Base-by-base conservation (phyloP, 345 rosid genomes). In the Lumnitzera littorea region DNA sequence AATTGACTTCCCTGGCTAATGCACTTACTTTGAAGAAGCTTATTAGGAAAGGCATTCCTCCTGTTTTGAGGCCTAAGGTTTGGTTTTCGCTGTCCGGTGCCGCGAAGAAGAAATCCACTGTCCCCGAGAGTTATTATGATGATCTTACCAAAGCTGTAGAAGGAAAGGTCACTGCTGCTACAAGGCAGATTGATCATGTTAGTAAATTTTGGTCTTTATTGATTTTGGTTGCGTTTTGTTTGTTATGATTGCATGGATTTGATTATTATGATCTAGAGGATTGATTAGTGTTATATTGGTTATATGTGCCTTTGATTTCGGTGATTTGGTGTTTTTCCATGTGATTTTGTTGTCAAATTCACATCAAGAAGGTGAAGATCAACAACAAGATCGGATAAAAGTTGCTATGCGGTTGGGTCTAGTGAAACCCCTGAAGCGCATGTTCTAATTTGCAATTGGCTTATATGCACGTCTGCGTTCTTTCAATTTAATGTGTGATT, bases 51-150 rank as follows among this genome's bases (percentile, higher is more conserved):
- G 99, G 99, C 48, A 95, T 95, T 24, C 98, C 99, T 2, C 99
- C 99, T 6, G 92, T 88, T 46, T 82, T 95, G 20, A 74, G 99
- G 69, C 99, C 98, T 0, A 95, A 91, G 82, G 94, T 95, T 51
- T 95, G 99, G 99, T 91, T 95, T 67, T 86, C 99, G 53, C 81
- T 95, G 23, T 95, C 99, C 1, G 99, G 99, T 62, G 96, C 99
- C 2, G 99, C 99, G 14, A 95, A 91, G 91, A 95, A 95, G 88
- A 95, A 95, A 66, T 91, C 98, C 50, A 91, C 96, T 12, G 99
- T 88, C 36, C 99, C 99, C 2, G 96, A 95, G 27, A 95, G 98
- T 67, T 95, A 95, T 72, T 95, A 86, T 65, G 69, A 73, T 75
- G 99, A 95, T 56, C 71, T 95, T 76, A 80, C 58, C 15, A 88